Evolutionary conservation across 1,139 yeast species (phyloP).

Genomic region (Schwanniomyces etchellsii): DNA sequence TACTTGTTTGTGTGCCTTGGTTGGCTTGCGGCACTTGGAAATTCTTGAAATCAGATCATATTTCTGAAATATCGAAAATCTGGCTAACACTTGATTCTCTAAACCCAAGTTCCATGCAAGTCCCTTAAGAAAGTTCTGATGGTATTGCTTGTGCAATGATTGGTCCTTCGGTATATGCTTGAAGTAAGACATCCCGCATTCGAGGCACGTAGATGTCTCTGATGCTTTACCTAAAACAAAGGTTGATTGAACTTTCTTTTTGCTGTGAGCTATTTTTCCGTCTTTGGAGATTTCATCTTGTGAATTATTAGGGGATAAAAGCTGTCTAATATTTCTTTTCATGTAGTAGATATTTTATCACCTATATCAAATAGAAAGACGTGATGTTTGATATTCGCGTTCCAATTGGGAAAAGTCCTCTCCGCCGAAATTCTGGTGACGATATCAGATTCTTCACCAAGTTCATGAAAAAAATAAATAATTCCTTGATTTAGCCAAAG

Average conservation of each 20-base stretch:
- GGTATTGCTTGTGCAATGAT: slow-evolving; percentile 45
- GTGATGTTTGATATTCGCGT: too few relatives aligned
- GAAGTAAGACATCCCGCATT: slow-evolving; percentile 59
- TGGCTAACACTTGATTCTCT: slow-evolving; percentile 24
- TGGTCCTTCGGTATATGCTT: slow-evolving; percentile 40
- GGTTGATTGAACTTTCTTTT: slow-evolving; percentile 11
- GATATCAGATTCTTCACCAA: too few relatives aligned
- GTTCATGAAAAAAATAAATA: background rate
- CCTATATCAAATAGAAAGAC: too few relatives aligned
- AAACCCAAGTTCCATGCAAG: slow-evolving; percentile 29
- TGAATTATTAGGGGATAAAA: slow-evolving; percentile 2
- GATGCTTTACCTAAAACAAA: slow-evolving; percentile 6
- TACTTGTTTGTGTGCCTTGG: slow-evolving; percentile 5
- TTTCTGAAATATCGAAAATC: slow-evolving; percentile 13
- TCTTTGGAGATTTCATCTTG: slow-evolving; percentile 1
- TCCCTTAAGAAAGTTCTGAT: slow-evolving; percentile 42
- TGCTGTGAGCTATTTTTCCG: slow-evolving; percentile 1
- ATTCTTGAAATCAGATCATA: slow-evolving; percentile 1
- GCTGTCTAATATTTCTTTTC: slow-evolving; percentile 3
- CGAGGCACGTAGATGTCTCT: slow-evolving; percentile 32
- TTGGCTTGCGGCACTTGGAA: slow-evolving; percentile 2
- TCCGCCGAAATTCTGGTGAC: too few relatives aligned
- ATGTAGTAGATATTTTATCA: slow-evolving; percentile 1
- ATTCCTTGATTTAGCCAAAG: too few relatives aligned
- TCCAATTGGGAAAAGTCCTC: too few relatives aligned